phyloP scores from a whole-genome alignment of 2,329 filamentous ascomycete genomes.

The Exophiala bonariae region DNA sequence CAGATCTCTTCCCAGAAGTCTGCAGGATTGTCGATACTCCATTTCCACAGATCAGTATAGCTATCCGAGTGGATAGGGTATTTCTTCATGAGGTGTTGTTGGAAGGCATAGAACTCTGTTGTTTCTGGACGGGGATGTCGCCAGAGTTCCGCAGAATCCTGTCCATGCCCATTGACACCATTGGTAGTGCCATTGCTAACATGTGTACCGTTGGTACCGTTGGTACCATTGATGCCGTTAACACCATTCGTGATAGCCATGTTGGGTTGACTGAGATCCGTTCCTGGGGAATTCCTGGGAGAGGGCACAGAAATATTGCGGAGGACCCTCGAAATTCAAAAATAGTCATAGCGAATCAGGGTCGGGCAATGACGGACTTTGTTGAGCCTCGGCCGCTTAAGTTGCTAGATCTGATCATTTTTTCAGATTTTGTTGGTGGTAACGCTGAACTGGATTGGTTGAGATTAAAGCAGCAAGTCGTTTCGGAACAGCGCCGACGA shows the following conservation, averaged over 20 bases:
- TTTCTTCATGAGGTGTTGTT: constrained; percentile 67
- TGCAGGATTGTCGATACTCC: constrained; percentile 76
- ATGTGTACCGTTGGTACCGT: neutral
- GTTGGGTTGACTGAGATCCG: neutral
- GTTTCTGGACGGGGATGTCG: constrained; percentile 64
- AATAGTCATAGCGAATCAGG: neutral
- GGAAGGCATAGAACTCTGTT: constrained; percentile 72
- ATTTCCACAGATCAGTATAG: constrained; percentile 77
- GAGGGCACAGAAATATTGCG: neutral
- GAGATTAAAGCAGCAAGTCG: too few species aligned
- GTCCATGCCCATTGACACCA: constrained; percentile 11
- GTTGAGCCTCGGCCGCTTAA: neutral
- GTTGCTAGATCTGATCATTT: too few species aligned
- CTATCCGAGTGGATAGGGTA: constrained; percentile 62
- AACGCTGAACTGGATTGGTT: too few species aligned
- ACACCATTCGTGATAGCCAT: neutral
- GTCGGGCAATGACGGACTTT: neutral
- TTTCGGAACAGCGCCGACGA: too few species aligned
- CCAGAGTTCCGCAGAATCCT: constrained; percentile 61
- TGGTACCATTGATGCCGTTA: neutral
- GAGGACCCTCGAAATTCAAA: neutral
- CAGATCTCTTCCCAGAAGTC: constrained; percentile 85
- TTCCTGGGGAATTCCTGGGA: neutral
- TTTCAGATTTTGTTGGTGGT: too few species aligned
- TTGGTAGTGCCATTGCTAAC: constrained; percentile 1